Evolutionary conservation across 768 basidiomycete genomes (phyloP), one percentile per base, ranked within the genome.

Genomic region (Mycena venus): DNA sequence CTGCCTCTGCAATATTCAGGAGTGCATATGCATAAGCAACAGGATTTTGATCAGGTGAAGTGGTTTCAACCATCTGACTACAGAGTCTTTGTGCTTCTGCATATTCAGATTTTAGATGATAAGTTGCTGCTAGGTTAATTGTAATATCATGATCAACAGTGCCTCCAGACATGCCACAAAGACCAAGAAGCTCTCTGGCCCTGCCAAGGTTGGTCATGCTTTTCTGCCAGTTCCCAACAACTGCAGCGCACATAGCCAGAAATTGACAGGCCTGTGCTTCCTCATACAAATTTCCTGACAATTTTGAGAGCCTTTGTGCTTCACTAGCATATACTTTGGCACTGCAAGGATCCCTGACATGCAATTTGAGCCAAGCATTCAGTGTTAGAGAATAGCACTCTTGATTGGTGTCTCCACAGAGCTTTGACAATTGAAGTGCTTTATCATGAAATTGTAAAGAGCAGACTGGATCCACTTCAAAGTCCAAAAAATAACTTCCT

Each of bases 31-130:
- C 58, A 60, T 60, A 60, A n/a, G 58, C 31, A 60, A 34, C 6
- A 29, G 32, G 14, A 38, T 60, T 60, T 32, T 38, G 31, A 34
- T 60, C 36, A 38, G 58, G 32, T 25, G 58, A 60, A 19, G 58
- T 60, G 21, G 31, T 32, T 38, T 60, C 58, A 8, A 60, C 14
- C 14, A 60, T 60, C 19, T 60, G 58, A 21, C 32, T 62, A 19
- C 25, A 62, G n/a, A 42, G 9, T 6, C n/a, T 15, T 42, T 19
- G 11, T 49, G 62, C 62, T 44, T 64, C 27, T 31, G 27, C 21
- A 49, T 47, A 64, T 51, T 64, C 62, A 31, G 62, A 47, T 64
- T 64, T n/a, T n/a, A n/a, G n/a, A n/a, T n/a, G n/a, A n/a, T n/a
- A n/a, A n/a, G n/a, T n/a, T n/a, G n/a, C n/a, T 64, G 62, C 42